A percentile compares a stretch with the other conserved stretches of the same genome.
phyloP scores from a whole-genome alignment of 257 asterid genomes.

The Primulina tabacum region DNA sequence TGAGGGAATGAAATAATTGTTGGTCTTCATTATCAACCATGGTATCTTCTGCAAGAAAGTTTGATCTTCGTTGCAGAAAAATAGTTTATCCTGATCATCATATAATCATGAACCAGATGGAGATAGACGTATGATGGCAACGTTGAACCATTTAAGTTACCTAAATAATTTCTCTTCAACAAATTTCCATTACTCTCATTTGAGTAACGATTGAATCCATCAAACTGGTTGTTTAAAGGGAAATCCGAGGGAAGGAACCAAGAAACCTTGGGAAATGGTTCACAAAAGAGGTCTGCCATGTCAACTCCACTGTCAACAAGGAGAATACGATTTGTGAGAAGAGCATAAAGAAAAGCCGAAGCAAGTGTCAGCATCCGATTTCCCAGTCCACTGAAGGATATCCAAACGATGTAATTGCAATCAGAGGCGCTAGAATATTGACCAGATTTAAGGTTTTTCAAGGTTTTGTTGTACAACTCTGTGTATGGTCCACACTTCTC shows the following conservation, averaged over 20 bases:
- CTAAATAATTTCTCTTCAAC: constrained; percentile 37
- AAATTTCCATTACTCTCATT: constrained; percentile 52
- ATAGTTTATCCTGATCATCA: constrained; percentile 51
- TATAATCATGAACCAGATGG: constrained; percentile 71
- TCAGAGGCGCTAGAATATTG: constrained; percentile 31
- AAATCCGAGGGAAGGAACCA: constrained; percentile 77
- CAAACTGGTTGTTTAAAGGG: constrained; percentile 39
- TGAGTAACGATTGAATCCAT: constrained; percentile 43
- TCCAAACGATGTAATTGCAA: constrained; percentile 76
- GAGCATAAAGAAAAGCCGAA: constrained; percentile 79
- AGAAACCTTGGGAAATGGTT: constrained; percentile 74
- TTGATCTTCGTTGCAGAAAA: constrained; percentile 70
- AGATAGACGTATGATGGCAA: constrained; percentile 47
- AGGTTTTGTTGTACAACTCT: constrained; percentile 46
- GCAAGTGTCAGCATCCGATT: constrained; percentile 63
- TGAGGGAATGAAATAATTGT: constrained; percentile 66
- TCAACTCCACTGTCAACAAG: constrained; percentile 59
- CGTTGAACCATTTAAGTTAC: constrained; percentile 22
- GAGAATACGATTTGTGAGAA: constrained; percentile 75
- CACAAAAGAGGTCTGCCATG: constrained; percentile 74
- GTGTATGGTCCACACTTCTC: constrained; percentile 72
- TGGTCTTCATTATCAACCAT: constrained; percentile 58
- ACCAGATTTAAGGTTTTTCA: constrained; percentile 44
- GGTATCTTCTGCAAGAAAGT: constrained; percentile 37
- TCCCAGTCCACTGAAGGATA: constrained; percentile 68